Evolutionary conservation across 176 grass and related monocot species (phyloP).

Genomic region (Oryza meridionalis): DNA sequence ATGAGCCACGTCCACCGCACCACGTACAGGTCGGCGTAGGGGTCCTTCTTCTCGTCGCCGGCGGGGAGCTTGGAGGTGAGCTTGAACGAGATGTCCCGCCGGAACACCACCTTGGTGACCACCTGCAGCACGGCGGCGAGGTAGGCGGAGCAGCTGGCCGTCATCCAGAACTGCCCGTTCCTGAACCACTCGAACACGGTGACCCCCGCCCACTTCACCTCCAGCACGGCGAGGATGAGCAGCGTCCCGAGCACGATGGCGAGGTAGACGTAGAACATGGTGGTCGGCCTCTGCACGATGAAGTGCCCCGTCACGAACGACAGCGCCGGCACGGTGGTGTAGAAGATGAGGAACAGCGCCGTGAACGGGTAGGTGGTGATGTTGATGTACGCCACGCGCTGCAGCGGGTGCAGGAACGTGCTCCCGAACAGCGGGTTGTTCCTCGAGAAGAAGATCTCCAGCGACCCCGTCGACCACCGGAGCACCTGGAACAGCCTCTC

Average conservation of each 20-base stretch:
- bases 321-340: conserved; percentile 90
- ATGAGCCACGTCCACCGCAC: conserved; percentile 82
- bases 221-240: conserved; percentile 69
- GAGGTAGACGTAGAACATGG: conserved; percentile 93
- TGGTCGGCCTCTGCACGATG: conserved; percentile 79
- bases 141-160: conserved; percentile 83
- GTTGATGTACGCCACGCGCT: conserved; percentile 92
- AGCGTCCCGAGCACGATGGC: conserved; percentile 64
- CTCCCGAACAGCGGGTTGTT: conserved; percentile 83
- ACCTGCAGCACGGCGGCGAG: conserved; percentile 87
- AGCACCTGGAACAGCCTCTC: conserved; percentile 82
- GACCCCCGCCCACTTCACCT: conserved; percentile 90
- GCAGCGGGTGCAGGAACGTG: conserved; percentile 76
- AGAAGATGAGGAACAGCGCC: conserved; percentile 91
- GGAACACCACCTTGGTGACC: conserved; percentile 72
- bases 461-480: conserved; percentile 77
- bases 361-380: conserved; percentile 94
- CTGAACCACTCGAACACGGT: conserved; percentile 93
- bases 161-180: conserved; percentile 97
- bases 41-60: conserved; percentile 84
- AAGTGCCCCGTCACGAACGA: conserved; percentile 86
- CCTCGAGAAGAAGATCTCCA: conserved; percentile 96
- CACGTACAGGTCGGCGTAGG: conserved; percentile 84
- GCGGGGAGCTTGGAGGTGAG: conserved; percentile 69
- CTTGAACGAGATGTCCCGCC: conserved; percentile 84